A percentile compares a stretch with the other conserved stretches of the same genome.
phyloP scores from a whole-genome alignment of 257 asterid species.

The Leptodermis oblonga region DNA sequence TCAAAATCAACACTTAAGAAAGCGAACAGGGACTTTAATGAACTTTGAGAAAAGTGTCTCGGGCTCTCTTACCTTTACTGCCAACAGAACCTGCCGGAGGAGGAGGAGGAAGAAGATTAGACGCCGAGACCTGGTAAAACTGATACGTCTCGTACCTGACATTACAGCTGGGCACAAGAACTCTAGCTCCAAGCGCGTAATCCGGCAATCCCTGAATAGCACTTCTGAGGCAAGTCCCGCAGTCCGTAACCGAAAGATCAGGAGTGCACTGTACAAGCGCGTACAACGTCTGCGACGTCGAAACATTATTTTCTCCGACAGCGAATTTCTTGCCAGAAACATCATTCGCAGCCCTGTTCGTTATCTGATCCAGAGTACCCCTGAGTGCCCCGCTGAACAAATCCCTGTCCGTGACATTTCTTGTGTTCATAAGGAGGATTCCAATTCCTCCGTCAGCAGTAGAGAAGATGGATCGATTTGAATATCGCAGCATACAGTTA shows the following conservation, averaged over 20 bases:
- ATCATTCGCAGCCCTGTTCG: neutral
- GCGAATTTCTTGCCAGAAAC: conserved; percentile 10
- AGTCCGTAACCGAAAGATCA: conserved; percentile 13
- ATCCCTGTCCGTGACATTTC: neutral
- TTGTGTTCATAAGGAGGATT: neutral
- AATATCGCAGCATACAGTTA: conserved; percentile 17
- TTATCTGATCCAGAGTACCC: neutral
- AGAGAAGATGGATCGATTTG: conserved; percentile 9
- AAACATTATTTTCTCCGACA: neutral
- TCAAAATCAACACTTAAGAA: too few relatives aligned
- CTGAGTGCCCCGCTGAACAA: neutral
- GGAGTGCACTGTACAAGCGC: conserved; percentile 26
- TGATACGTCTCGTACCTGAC: neutral
- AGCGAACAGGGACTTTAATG: too few relatives aligned
- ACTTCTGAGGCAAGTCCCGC: conserved; percentile 4
- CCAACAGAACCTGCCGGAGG: neutral
- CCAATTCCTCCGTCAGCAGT: neutral
- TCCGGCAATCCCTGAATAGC: neutral
- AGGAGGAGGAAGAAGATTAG: neutral
- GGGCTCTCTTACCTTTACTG: neutral
- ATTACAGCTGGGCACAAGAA: neutral
- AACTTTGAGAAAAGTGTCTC: neutral
- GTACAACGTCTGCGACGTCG: neutral
- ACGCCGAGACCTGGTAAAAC: neutral
- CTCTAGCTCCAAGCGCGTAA: neutral